A percentile compares a stretch with the other conserved stretches of the same genome.
phyloP scores from a whole-genome alignment of 2,329 filamentous ascomycete genomes.

The Pyrenochaeta sp. region DNA sequence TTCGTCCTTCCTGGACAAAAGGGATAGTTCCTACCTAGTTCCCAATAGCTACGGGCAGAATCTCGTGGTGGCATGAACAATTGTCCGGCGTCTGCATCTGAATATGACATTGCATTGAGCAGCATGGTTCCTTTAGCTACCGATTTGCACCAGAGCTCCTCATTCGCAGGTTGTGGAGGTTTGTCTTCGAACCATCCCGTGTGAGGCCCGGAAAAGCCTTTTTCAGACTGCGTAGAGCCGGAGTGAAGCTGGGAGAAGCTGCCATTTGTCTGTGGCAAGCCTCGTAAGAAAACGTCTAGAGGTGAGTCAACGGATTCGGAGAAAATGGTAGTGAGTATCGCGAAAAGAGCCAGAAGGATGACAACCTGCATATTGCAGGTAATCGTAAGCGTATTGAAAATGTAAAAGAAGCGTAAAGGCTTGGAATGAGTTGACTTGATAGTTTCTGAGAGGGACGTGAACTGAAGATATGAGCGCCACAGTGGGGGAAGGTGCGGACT shows the following conservation, averaged over 20 bases:
- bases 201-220: not conserved
- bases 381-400: too few relatives aligned
- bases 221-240: not conserved
- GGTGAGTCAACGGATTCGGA: too few relatives aligned
- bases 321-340: too few relatives aligned
- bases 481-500: too few relatives aligned
- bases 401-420: too few relatives aligned
- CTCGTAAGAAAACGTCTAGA: too few relatives aligned
- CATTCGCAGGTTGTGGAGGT: not conserved
- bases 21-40: not conserved
- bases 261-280: not conserved
- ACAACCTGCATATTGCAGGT: too few relatives aligned
- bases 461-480: too few relatives aligned
- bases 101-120: constrained; percentile 1
- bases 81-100: not conserved
- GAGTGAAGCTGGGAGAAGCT: not conserved
- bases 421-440: not conserved
- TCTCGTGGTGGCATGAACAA: not conserved
- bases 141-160: constrained; percentile 1
- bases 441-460: too few relatives aligned
- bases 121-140: constrained; percentile 1
- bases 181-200: not conserved
- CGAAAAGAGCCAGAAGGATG: too few relatives aligned
- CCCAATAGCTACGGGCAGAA: not conserved
- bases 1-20: not conserved